These are phyloP conservation scores for Saccharomyces hybrid DNA, from an alignment of 1,139 yeast species.

Conservation along the genomic window DNA sequence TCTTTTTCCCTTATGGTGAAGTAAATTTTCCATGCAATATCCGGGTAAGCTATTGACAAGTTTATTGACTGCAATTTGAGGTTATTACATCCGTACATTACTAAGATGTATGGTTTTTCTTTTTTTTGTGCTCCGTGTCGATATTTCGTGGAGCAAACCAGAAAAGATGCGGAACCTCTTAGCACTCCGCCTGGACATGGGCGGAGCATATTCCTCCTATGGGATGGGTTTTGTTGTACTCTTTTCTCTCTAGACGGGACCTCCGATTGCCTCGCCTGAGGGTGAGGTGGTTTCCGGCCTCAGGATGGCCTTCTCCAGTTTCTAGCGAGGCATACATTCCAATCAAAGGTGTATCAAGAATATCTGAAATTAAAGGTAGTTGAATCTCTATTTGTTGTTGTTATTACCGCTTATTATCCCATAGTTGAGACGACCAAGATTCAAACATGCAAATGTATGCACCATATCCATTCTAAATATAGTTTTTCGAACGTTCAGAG, in stretches of 20 bases:
- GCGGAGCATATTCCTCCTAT: not conserved
- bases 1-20: not conserved
- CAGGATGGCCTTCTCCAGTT: not conserved
- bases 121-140: no score
- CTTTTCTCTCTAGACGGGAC: not conserved
- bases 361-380: not conserved
- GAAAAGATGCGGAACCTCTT: not conserved
- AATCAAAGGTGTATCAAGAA: not conserved
- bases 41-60: not conserved
- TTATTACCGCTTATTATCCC: not conserved
- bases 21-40: not conserved
- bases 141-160: not conserved
- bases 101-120: not conserved
- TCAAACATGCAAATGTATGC: slow-evolving; percentile 32
- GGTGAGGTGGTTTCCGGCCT: not conserved
- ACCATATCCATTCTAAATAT: slow-evolving; percentile 3
- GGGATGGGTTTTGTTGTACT: not conserved
- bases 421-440: slow-evolving; percentile 20
- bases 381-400: not conserved
- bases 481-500: not conserved
- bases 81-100: not conserved
- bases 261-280: not conserved
- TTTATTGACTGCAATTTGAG: not conserved
- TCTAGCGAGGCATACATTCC: not conserved
- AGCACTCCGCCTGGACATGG: not conserved